Evolutionary conservation across 768 basidiomycete genomes (phyloP), one percentile per base, ranked within the genome.

Genomic region (Ephemerocybe angulata): DNA sequence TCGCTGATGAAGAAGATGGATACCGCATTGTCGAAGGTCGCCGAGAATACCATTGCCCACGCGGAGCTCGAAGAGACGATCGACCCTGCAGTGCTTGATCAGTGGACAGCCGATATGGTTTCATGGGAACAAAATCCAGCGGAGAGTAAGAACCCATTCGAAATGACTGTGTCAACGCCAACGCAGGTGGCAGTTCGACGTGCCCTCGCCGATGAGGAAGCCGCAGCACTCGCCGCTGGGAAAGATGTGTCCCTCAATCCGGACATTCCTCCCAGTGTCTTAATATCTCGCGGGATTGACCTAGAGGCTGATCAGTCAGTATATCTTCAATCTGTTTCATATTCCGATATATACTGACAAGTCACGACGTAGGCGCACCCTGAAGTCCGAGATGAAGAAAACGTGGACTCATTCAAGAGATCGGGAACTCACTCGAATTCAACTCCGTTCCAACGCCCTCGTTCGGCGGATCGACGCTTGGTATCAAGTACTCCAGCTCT

Each of bases 231-330:
- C 25, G 15, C 19, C 11, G 24, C 19, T 10, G 46, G 46, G 21
- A 28, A 17, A 7, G 46, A 47, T 15, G 6, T 28, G 3, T 47
- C 46, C 8, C 13, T 28, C 3, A 8, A 8, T 17, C 25, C 57
- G 3, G 42, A 53, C 10, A 46, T 61, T n/a, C 52, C 60, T 1
- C 55, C 59, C 15, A 57, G 56, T 25, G 57, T 55, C 2, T 42
- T 63, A 0, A 62, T 67, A 3, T 25, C 49, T 1, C 25, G 22
- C 7, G 63, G 65, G 4, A 21, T 67, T 1, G 58, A 62, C 15
- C n/a, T 67, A 1, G 66, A 66, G 48, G 56, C 53, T 1, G 54
- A 62, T 31, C 62, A 65, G 63, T 64, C 33, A 11, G 60, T 59
- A 13, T 40, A 15, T 43, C 31, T 50, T n/a, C n/a, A n/a, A n/a